These are phyloP conservation scores for Irpex rosettiformis DNA, from an alignment of 1,284 basidiomycete genomes.

Conservation along the genomic window DNA sequence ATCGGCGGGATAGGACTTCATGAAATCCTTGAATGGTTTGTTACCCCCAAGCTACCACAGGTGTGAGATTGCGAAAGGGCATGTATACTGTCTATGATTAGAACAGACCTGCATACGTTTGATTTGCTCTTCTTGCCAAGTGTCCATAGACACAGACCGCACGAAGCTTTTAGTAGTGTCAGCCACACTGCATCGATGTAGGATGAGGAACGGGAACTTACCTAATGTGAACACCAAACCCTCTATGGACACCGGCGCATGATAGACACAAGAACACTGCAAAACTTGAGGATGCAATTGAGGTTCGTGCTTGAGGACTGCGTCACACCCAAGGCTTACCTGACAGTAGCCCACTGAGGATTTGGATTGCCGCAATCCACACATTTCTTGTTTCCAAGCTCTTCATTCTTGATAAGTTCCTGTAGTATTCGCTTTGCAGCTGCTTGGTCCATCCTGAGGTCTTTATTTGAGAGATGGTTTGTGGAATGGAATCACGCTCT, in stretches of 20 bases:
- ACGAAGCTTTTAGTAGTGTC: slow-evolving; percentile 65
- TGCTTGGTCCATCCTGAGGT: slow-evolving; percentile 59
- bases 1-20: slow-evolving; percentile 72
- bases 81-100: neutral
- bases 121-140: slow-evolving; percentile 90
- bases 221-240: slow-evolving; percentile 87
- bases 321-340: slow-evolving; percentile 36
- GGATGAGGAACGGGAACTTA: slow-evolving; percentile 21
- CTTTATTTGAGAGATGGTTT: neutral
- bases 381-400: slow-evolving; percentile 74
- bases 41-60: slow-evolving; percentile 77
- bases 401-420: slow-evolving; percentile 71
- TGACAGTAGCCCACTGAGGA: slow-evolving; percentile 89
- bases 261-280: slow-evolving; percentile 89
- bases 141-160: slow-evolving; percentile 92
- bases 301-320: slow-evolving; percentile 7
- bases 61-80: slow-evolving; percentile 14
- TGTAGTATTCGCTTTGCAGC: slow-evolving; percentile 68
- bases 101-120: slow-evolving; percentile 78
- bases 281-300: slow-evolving; percentile 43
- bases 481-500: too few species aligned
- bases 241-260: slow-evolving; percentile 88
- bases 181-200: slow-evolving; percentile 14
- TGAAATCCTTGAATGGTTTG: slow-evolving; percentile 73
- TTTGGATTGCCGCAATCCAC: slow-evolving; percentile 82